Conservation (phyloP, 768 basidiomycete genomes). For the Mycena metata region DNA sequence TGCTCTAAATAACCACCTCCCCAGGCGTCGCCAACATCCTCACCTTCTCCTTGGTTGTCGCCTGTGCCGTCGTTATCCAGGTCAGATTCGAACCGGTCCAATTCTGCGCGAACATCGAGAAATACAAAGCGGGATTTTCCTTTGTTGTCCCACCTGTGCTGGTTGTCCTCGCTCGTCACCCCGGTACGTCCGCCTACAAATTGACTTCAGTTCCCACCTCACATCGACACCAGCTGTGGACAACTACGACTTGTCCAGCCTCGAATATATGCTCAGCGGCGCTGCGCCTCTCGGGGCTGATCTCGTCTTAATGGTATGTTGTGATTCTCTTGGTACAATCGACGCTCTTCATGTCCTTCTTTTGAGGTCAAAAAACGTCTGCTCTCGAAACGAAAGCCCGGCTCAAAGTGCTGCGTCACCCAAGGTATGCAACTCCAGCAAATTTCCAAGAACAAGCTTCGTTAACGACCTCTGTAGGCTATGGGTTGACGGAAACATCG, state of each 20-base stretch:
- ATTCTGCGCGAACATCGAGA: conserved; percentile 67
- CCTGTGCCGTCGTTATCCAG: conserved; percentile 59
- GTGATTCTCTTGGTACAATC: too few relatives aligned
- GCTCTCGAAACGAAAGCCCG: conserved; percentile 21
- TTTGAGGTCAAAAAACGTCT: conserved; percentile 22
- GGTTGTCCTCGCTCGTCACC: conserved; percentile 67
- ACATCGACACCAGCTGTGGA: conserved; percentile 53
- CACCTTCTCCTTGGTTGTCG: conserved; percentile 53
- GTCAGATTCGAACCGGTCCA: conserved; percentile 66
- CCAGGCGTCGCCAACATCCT: conserved; percentile 12
- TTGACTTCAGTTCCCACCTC: neutral
- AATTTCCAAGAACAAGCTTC: too few relatives aligned
- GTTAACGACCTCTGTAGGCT: conserved; percentile 49
- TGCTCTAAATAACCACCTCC: neutral
- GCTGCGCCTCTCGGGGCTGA: conserved; percentile 75
- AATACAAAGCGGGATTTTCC: conserved; percentile 61
- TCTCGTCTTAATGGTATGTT: conserved; percentile 55
- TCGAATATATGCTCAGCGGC: conserved; percentile 65
- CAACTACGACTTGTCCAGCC: conserved; percentile 64
- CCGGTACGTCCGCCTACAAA: conserved; percentile 50
- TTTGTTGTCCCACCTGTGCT: conserved; percentile 76
- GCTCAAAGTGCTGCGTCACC: conserved; percentile 36
- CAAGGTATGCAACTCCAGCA: conserved; percentile 34
- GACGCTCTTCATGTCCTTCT: conserved; percentile 39
- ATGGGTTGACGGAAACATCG: conserved; percentile 77